Base-by-base conservation (phyloP, 1,284 basidiomycete genomes). In the Ganoderma lingzhi region DNA sequence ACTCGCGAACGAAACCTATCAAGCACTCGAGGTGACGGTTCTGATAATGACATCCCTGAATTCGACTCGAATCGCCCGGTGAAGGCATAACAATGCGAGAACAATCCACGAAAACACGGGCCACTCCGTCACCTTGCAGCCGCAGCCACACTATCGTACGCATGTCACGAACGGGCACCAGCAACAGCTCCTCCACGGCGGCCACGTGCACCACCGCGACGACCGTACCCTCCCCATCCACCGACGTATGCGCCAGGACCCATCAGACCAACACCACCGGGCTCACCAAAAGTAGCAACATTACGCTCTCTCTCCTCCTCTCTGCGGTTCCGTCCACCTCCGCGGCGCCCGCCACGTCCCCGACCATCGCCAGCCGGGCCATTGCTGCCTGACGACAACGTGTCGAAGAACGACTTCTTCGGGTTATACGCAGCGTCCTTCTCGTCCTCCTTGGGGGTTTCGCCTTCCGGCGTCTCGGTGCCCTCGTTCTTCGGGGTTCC, bases 241-340 rank as follows among this genome's bases (percentile, higher is more conserved):
- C 83, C 82, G 15, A 87, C 85, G 73, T 88, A 87, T 28, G 84
- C 85, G 63, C 85, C 85, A 30, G 91, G 91, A 0, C 92, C 91
- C 84, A 93, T 85, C 63, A 93, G 78, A 12, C 92, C 91, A 35
- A 91, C 86, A 68, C 90, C 90, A 19, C 92, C 92, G 6, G 93
- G 90, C 78, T 94, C 93, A 5, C 93, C 93, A 83, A 94, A 94
- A 15, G 93, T 94, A 42, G 91, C 91, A 8, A 94, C 87, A 75
- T 94, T 94, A 79, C 87, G 87, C 79, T 93, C 91, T 69, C 92
- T 81, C 77, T 94, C 93, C 75, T 94, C 93, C 74, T 94, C 93
- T 61, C 93, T 80, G 72, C 92, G 85, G 74, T 89, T 92, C 65
- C 89, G 82, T 1, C 88, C 90, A 14, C 80, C 84, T 15, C 86